Evolutionary conservation across 1,284 basidiomycete genomes (phyloP).

Genomic region (Mycosarcoma maydis): DNA sequence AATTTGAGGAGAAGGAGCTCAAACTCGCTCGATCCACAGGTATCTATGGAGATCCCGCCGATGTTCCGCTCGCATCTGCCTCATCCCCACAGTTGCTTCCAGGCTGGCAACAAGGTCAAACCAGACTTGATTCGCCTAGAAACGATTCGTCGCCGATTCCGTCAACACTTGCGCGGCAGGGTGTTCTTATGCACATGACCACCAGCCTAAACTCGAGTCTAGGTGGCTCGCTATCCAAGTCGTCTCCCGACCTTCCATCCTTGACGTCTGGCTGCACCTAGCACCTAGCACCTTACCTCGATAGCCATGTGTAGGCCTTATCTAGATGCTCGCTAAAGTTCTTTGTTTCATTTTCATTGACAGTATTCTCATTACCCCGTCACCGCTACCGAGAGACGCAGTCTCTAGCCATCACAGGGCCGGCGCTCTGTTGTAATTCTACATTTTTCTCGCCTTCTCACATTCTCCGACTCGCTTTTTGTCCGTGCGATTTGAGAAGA

Average conservation of each 20-base stretch:
- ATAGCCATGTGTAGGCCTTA: too few species aligned
- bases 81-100: slow-evolving; percentile 9
- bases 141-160: slow-evolving; percentile 5
- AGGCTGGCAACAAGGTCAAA: background rate
- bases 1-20: slow-evolving; percentile 77
- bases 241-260: slow-evolving; percentile 30
- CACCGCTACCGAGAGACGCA: background rate
- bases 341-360: too few species aligned
- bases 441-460: background rate
- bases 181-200: slow-evolving; percentile 2
- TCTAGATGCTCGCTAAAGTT: too few species aligned
- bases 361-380: slow-evolving; percentile 4
- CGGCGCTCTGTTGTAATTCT: slow-evolving; percentile 41
- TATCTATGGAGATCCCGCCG: slow-evolving; percentile 22
- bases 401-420: slow-evolving; percentile 10
- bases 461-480: too few species aligned
- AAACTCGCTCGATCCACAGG: slow-evolving; percentile 30
- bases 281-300: too few species aligned
- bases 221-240: slow-evolving; percentile 11
- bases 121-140: background rate
- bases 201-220: background rate
- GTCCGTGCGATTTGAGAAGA: too few species aligned
- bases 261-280: slow-evolving; percentile 4
- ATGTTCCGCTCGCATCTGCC: background rate
- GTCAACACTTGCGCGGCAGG: background rate